Conservation (phyloP, 1,284 basidiomycete genomes). For the Cryptococcus sp. region DNA sequence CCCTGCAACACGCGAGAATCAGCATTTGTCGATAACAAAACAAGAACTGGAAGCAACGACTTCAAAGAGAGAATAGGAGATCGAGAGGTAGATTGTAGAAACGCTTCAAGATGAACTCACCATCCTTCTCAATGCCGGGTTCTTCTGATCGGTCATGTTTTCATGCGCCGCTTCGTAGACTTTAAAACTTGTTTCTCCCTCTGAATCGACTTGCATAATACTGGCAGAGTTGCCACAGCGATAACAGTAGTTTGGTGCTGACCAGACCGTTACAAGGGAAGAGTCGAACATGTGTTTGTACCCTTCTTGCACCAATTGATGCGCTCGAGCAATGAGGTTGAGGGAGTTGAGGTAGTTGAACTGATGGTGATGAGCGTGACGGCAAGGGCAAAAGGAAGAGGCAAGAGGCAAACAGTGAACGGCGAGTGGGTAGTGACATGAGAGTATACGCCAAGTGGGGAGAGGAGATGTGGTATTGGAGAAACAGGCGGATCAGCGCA, state of each 20-base stretch:
- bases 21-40: background rate
- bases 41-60: background rate
- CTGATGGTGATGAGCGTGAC: slow-evolving; percentile 53
- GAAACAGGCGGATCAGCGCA: slow-evolving; percentile 1
- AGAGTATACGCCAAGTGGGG: no score
- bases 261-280: slow-evolving; percentile 95
- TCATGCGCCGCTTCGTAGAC: slow-evolving; percentile 81
- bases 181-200: slow-evolving; percentile 67
- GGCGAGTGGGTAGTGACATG: background rate
- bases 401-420: background rate
- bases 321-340: slow-evolving; percentile 82
- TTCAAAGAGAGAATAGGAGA: no score
- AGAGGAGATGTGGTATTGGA: background rate
- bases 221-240: slow-evolving; percentile 77
- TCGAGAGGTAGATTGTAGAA: background rate
- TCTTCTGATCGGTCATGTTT: slow-evolving; percentile 70
- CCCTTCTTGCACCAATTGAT: slow-evolving; percentile 94
- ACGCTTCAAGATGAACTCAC: slow-evolving; percentile 22
- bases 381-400: no score
- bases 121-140: slow-evolving; percentile 48
- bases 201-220: slow-evolving; percentile 63
- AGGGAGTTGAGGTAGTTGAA: slow-evolving; percentile 91
- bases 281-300: slow-evolving; percentile 98
- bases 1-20: slow-evolving; percentile 18
- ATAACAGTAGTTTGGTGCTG: slow-evolving; percentile 94